Evolutionary conservation across 371 early-diverging fungal genomes (phyloP).

Genomic region (Mortierella polycephala): DNA sequence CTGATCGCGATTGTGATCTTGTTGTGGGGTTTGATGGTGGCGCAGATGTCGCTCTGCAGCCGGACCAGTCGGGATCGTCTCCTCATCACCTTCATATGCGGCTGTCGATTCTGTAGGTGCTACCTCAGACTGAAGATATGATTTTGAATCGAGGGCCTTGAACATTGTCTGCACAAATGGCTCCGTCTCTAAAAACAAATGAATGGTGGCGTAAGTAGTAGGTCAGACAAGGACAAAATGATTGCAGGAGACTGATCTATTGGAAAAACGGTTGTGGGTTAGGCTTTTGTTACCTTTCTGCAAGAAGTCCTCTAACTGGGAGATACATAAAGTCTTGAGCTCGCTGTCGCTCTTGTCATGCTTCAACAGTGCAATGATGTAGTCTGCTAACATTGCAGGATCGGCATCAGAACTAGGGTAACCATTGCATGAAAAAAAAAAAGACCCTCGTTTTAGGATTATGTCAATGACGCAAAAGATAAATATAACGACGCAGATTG

Average conservation of each 20-base stretch:
- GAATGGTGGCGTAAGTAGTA: neutral
- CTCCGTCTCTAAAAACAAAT: constrained; percentile 64
- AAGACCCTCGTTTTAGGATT: constrained; percentile 5
- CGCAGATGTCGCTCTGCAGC: constrained; percentile 37
- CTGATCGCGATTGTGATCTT: neutral
- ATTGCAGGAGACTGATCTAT: neutral
- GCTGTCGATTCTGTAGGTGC: neutral
- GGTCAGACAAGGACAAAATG: neutral
- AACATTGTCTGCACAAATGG: constrained; percentile 77
- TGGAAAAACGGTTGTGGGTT: neutral
- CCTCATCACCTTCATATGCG: constrained; percentile 9
- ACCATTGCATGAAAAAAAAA: neutral
- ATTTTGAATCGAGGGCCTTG: constrained; percentile 55
- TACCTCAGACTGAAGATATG: constrained; percentile 24
- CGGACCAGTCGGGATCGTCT: constrained; percentile 32
- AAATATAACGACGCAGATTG: neutral
- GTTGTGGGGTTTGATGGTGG: neutral
- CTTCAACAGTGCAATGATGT: constrained; percentile 80
- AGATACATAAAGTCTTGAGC: constrained; percentile 54
- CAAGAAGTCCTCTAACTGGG: constrained; percentile 66
- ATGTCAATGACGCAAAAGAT: constrained; percentile 3
- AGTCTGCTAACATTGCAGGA: constrained; percentile 80
- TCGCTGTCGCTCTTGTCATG: constrained; percentile 64
- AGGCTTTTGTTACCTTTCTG: constrained; percentile 58
- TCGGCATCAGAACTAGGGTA: constrained; percentile 80